phyloP scores from a whole-genome alignment of 768 basidiomycete species.

The Mycena epipterygia region DNA sequence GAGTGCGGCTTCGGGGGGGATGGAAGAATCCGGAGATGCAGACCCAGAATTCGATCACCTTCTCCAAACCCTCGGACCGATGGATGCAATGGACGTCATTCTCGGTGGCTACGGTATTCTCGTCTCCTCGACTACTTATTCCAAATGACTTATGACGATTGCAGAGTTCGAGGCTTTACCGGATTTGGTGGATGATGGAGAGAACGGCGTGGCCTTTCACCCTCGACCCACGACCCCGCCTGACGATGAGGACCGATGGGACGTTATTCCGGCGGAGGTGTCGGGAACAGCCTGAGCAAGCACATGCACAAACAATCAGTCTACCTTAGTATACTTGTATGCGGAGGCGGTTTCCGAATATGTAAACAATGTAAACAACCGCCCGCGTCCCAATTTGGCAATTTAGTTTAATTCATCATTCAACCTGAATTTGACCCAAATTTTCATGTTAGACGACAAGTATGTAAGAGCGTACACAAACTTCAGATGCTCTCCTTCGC shows the following conservation, averaged over 20 bases:
- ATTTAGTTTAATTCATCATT: too few relatives aligned
- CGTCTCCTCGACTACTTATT: not conserved
- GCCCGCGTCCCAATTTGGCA: too few relatives aligned
- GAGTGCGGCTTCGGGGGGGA: not conserved
- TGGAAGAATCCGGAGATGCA: not conserved
- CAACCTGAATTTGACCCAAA: too few relatives aligned
- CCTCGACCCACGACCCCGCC: not conserved
- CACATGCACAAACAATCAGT: too few relatives aligned
- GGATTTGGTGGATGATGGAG: not conserved
- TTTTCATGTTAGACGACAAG: too few relatives aligned
- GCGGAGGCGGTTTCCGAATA: too few relatives aligned
- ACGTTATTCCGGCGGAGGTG: not conserved
- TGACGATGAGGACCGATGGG: not conserved
- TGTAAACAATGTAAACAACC: too few relatives aligned
- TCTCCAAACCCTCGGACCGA: not conserved
- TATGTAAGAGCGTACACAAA: too few relatives aligned
- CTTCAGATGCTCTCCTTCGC: too few relatives aligned
- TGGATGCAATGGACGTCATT: not conserved
- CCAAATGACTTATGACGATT: not conserved
- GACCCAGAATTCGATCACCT: not conserved
- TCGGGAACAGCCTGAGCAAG: too few relatives aligned
- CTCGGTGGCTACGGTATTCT: conserved; percentile 8
- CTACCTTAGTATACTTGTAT: too few relatives aligned
- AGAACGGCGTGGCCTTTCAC: not conserved
- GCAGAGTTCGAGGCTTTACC: not conserved